These are phyloP conservation scores for Aquilaria yunnanensis DNA, from an alignment of 345 rosid species.

Conservation along the genomic window DNA sequence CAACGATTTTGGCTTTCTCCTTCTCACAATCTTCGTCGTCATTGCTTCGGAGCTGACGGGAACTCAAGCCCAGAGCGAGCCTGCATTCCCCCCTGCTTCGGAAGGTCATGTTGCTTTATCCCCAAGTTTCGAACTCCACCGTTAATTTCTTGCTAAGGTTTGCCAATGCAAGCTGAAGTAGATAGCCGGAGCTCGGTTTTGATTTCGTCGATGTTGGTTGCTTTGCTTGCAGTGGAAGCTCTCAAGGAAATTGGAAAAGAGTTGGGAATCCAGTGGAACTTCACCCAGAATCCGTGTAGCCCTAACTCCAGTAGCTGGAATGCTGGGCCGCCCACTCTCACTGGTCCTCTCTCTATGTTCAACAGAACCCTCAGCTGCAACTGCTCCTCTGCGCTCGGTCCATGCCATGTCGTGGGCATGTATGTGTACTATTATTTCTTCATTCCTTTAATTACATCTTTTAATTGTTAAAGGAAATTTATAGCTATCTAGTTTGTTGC, in stretches of 20 bases:
- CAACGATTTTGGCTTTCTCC: too few relatives aligned
- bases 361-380: constrained; percentile 22
- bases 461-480: neutral
- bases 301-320: constrained; percentile 30
- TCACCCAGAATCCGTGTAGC: constrained; percentile 28
- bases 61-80: too few relatives aligned
- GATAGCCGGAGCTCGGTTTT: neutral
- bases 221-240: constrained; percentile 5
- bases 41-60: too few relatives aligned
- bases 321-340: constrained; percentile 4
- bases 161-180: too few relatives aligned
- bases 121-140: too few relatives aligned
- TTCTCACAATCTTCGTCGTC: too few relatives aligned
- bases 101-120: too few relatives aligned
- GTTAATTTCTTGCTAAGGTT: too few relatives aligned
- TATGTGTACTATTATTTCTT: neutral
- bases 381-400: constrained; percentile 13
- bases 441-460: neutral
- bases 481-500: neutral
- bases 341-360: neutral
- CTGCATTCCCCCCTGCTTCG: too few relatives aligned
- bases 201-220: neutral
- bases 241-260: constrained; percentile 9
- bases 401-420: constrained; percentile 25
- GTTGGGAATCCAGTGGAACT: constrained; percentile 12